These are phyloP conservation scores for Pseudogymnoascus sp. DNA, from an alignment of 2,329 filamentous ascomycete species.

Conservation along the genomic window DNA sequence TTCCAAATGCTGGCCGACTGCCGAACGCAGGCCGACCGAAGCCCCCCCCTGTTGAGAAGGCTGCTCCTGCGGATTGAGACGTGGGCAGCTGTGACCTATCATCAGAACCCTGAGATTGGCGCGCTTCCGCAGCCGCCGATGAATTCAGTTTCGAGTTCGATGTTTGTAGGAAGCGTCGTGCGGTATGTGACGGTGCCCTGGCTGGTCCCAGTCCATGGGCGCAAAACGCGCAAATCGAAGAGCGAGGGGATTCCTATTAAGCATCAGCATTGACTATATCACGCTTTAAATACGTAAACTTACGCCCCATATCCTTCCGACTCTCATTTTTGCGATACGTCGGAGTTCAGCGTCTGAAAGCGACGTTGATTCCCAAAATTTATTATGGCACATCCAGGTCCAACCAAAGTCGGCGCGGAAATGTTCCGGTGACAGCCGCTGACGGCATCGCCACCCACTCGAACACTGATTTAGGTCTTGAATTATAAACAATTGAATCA, in stretches of 20 bases:
- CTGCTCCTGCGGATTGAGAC: neutral
- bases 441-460: constrained; percentile 3
- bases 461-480: neutral
- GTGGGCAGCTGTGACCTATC: neutral
- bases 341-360: neutral
- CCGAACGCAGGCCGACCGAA: constrained; percentile 20
- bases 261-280: neutral
- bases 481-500: neutral
- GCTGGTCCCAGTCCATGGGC: constrained; percentile 28
- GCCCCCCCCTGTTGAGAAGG: neutral
- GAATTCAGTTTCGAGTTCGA: constrained; percentile 18
- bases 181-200: constrained; percentile 27
- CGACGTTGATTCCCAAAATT: constrained; percentile 17
- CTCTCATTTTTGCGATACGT: constrained; percentile 25
- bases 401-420: constrained; percentile 9
- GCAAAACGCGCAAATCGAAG: constrained; percentile 31
- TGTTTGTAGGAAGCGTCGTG: constrained; percentile 30
- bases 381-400: constrained; percentile 11
- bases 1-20: constrained; percentile 14
- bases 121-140: neutral
- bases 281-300: constrained; percentile 4
- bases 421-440: constrained; percentile 5
- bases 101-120: neutral
- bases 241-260: constrained; percentile 24
- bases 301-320: constrained; percentile 28